Base-by-base conservation (phyloP, 129 eudicot genomes). In the Flaveria trinervia region DNA sequence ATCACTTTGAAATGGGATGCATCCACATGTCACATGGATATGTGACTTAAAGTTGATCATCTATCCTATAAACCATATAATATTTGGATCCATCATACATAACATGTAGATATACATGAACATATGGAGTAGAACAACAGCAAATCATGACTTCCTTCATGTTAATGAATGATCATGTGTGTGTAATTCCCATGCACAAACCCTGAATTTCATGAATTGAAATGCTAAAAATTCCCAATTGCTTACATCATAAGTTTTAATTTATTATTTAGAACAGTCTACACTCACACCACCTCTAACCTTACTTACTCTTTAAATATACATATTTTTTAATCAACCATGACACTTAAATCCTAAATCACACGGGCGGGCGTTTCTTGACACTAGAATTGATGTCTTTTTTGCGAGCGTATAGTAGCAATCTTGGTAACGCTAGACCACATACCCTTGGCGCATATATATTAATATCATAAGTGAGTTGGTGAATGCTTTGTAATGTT, bases 41-140 rank as follows among this genome's bases (percentile, higher is more conserved):
- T 33, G 2, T 50, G 50, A 52, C 10, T 75, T 36, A 17, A 65
- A 76, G 23, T 52, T 66, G 14, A 73, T 73, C 22, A 72, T 7
- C 46, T 65, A 68, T 22, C 9, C 15, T 65, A 50, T 65, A 65
- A 33, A 52, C 67, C 65, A 51, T 51, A 66, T 17, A 73, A 59
- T 57, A 5, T 41, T 57, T 13, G 5, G 5, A 39, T 73, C 36
- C 36, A 72, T 73, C 55, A 54, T 3, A 51, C 7, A 52, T 55
- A 55, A 39, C 41, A 55, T 52, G 65, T 11, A 43, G 43, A 60
- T 79, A 62, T 45, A 15, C 14, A 46, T 28, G 36, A 72, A 51
- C 15, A 36, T 49, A 57, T 79, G 55, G 78, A 79, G 83, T 79
- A 72, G 68, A 72, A 79, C 18, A 79, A 39, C 68, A 74, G 83